These are phyloP conservation scores for Vigna reflexopilosa DNA, from an alignment of 306 rosid species.

Conservation along the genomic window DNA sequence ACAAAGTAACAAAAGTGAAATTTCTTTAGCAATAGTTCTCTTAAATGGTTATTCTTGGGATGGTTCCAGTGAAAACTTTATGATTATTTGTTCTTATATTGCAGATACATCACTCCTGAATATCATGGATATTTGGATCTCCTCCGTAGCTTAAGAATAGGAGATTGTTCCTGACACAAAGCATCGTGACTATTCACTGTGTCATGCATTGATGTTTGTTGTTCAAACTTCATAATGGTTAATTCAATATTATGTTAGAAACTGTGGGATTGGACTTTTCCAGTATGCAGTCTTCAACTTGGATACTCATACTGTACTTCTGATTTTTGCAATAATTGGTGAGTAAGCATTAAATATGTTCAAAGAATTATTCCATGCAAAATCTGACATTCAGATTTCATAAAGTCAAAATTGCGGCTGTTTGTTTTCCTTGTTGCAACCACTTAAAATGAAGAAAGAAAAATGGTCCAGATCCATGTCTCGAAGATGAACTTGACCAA, in stretches of 20 bases:
- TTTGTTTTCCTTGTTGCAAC: conserved; percentile 36
- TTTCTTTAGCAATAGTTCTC: conserved; percentile 1
- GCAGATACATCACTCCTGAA: conserved; percentile 77
- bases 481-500: conserved; percentile 9
- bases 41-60: conserved; percentile 7
- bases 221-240: not conserved
- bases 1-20: conserved; percentile 4
- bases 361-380: conserved; percentile 28
- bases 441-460: not conserved
- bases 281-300: not conserved
- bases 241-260: not conserved
- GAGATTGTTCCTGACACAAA: conserved; percentile 61
- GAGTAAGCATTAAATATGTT: conserved; percentile 20
- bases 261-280: conserved; percentile 4
- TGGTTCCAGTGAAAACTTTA: conserved; percentile 9
- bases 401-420: conserved; percentile 25
- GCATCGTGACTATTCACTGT: not conserved
- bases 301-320: not conserved
- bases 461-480: not conserved
- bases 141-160: conserved; percentile 69
- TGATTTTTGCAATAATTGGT: not conserved
- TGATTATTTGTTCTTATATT: conserved; percentile 29
- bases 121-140: conserved; percentile 75
- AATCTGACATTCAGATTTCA: conserved; percentile 40
- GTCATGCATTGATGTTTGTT: conserved; percentile 1